phyloP scores from a whole-genome alignment of 2,329 filamentous ascomycete genomes.

The Fusarium poae region DNA sequence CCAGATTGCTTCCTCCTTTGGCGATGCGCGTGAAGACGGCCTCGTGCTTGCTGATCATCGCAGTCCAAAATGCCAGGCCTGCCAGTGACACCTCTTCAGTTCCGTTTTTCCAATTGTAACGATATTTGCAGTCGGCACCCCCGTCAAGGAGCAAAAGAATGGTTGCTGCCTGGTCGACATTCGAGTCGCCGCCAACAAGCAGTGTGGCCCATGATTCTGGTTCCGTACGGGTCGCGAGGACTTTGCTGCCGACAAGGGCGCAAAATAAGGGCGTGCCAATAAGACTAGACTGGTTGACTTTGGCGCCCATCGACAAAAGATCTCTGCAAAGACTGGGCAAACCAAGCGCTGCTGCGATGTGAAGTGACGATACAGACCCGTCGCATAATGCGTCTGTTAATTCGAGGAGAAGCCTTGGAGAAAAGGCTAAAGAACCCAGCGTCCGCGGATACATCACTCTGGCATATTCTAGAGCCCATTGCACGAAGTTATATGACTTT shows the following conservation, averaged over 20 bases:
- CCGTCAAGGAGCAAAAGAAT: constrained; percentile 44
- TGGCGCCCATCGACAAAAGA: constrained; percentile 43
- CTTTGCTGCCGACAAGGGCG: constrained; percentile 51
- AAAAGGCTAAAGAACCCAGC: constrained; percentile 41
- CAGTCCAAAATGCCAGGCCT: constrained; percentile 47
- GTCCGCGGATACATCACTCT: constrained; percentile 48
- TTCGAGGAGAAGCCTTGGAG: constrained; percentile 44
- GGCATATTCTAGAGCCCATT: constrained; percentile 55
- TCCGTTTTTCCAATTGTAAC: constrained; percentile 36
- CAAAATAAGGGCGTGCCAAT: constrained; percentile 54
- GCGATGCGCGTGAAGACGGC: constrained; percentile 44
- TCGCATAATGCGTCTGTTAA: constrained; percentile 51
- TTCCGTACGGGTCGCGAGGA: constrained; percentile 36
- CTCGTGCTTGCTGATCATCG: constrained; percentile 44
- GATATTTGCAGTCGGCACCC: constrained; percentile 37
- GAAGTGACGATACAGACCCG: constrained; percentile 50
- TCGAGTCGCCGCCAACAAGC: constrained; percentile 25
- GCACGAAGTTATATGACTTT: constrained; percentile 51
- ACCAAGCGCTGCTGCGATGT: constrained; percentile 54
- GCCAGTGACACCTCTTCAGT: constrained; percentile 39
- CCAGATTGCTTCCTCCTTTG: constrained; percentile 28
- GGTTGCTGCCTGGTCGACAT: constrained; percentile 33
- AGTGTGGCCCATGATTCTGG: constrained; percentile 44
- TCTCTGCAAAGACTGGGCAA: constrained; percentile 49
- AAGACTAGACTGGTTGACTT: constrained; percentile 41